A percentile compares a stretch with the other conserved stretches of the same genome.
Conservation (phyloP, 768 basidiomycete genomes). For the Lyophyllum decastes region DNA sequence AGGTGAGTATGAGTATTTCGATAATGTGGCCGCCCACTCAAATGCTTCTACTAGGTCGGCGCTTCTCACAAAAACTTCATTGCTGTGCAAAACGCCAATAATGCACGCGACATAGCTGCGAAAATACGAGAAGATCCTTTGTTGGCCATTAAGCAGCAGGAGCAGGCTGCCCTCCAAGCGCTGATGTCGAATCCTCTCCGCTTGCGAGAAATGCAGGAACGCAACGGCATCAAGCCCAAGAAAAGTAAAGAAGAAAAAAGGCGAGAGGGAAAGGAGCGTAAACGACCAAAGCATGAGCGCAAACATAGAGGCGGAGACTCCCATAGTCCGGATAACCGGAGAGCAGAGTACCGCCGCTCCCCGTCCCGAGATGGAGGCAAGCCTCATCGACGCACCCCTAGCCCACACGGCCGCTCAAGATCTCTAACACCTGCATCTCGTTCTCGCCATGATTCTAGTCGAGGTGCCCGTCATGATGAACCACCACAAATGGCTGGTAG, state of each 20-base stretch:
- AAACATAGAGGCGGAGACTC: slow-evolving; percentile 30
- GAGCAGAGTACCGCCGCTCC: slow-evolving; percentile 20
- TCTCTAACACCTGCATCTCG: slow-evolving; percentile 37
- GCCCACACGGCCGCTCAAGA: slow-evolving; percentile 45
- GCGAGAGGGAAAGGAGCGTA: slow-evolving; percentile 47
- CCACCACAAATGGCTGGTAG: slow-evolving; percentile 20
- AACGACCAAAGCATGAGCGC: slow-evolving; percentile 40
- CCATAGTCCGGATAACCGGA: slow-evolving; percentile 16
- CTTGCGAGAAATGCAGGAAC: slow-evolving; percentile 76
- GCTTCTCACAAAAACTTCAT: slow-evolving; percentile 92
- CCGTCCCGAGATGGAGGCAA: slow-evolving; percentile 32
- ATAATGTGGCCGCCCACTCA: slow-evolving; percentile 11
- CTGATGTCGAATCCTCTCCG: slow-evolving; percentile 86
- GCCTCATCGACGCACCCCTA: slow-evolving; percentile 47
- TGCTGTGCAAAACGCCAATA: slow-evolving; percentile 94
- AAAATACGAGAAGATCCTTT: slow-evolving; percentile 97
- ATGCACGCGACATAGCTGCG: slow-evolving; percentile 79
- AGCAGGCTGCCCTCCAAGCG: slow-evolving; percentile 89
- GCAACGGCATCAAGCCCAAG: slow-evolving; percentile 80
- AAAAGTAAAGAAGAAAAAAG: slow-evolving; percentile 72
- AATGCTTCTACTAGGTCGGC: slow-evolving; percentile 56
- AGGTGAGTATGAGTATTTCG: slow-evolving; percentile 44
- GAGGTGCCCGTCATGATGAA: slow-evolving; percentile 31
- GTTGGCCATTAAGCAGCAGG: slow-evolving; percentile 97
- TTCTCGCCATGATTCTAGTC: slow-evolving; percentile 21